Conservation (phyloP, 441 rosid genomes). For the Adansonia rubrostipa region DNA sequence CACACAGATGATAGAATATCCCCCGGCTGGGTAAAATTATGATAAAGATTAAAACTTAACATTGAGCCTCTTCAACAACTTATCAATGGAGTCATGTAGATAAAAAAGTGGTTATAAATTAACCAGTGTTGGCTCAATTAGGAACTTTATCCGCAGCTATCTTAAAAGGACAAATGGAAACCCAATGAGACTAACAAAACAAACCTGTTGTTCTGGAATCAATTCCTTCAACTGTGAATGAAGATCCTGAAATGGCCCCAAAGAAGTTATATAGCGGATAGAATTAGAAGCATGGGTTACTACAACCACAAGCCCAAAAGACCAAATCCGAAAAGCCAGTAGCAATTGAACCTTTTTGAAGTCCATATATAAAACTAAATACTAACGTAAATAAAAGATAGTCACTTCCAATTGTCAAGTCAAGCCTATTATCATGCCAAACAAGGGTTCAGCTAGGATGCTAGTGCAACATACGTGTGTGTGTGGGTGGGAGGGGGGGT, state of each 20-base stretch:
- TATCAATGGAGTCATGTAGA: background rate
- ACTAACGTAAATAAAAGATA: background rate
- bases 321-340: background rate
- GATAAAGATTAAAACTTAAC: slow-evolving; percentile 8
- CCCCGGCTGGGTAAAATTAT: slow-evolving; percentile 5
- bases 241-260: slow-evolving; percentile 61
- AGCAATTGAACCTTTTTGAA: background rate
- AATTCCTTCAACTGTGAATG: slow-evolving; percentile 86
- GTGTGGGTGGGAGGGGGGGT: too few relatives aligned
- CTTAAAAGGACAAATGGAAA: slow-evolving; percentile 9
- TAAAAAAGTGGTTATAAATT: background rate
- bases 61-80: slow-evolving; percentile 9
- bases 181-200: slow-evolving; percentile 17
- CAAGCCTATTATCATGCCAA: background rate
- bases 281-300: slow-evolving; percentile 16
- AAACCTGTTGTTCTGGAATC: slow-evolving; percentile 94
- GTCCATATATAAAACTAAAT: slow-evolving; percentile 2
- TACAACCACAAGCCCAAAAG: background rate
- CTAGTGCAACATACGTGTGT: background rate
- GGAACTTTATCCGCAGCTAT: background rate
- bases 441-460: background rate
- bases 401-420: background rate
- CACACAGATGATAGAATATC: slow-evolving; percentile 17
- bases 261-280: slow-evolving; percentile 17
- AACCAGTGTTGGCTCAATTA: background rate